Evolutionary conservation across 139 green algal species (phyloP).

Genomic region (Closterium sp.): DNA sequence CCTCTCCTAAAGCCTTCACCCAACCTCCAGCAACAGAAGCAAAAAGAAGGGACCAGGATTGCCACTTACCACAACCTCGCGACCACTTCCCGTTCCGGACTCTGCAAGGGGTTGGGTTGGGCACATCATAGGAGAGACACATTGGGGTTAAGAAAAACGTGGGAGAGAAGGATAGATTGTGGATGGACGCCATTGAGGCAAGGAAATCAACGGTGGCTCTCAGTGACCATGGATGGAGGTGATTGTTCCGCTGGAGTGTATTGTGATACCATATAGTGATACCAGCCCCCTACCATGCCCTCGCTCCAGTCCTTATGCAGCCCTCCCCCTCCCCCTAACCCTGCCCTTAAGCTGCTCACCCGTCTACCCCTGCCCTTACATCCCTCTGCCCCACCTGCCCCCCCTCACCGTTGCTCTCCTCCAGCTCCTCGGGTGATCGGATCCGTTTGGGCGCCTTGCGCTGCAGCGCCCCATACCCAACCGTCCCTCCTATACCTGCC

Average conservation of each 20-base stretch:
- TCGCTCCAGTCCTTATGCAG: background rate
- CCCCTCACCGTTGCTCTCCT: conserved; percentile 9
- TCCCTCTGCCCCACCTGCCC: too few species aligned
- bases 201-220: background rate
- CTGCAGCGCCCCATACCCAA: too few species aligned
- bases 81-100: conserved; percentile 26
- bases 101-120: conserved; percentile 6
- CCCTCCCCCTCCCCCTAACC: background rate
- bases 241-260: too few species aligned
- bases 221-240: too few species aligned
- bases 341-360: background rate
- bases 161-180: background rate
- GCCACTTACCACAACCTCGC: conserved; percentile 30
- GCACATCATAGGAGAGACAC: background rate
- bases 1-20: background rate
- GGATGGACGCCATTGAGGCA: too few species aligned
- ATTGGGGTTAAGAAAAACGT: too few species aligned
- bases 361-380: background rate
- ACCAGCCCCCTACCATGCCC: background rate
- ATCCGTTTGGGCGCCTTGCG: conserved; percentile 21
- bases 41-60: background rate
- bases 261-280: too few species aligned
- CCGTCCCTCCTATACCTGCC: too few species aligned
- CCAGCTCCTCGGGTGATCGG: conserved; percentile 24
- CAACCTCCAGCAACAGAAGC: background rate